Evolutionary conservation across 1,284 basidiomycete species (phyloP), one percentile per base, ranked within the genome.

Genomic region (Agroathelia rolfsii): DNA sequence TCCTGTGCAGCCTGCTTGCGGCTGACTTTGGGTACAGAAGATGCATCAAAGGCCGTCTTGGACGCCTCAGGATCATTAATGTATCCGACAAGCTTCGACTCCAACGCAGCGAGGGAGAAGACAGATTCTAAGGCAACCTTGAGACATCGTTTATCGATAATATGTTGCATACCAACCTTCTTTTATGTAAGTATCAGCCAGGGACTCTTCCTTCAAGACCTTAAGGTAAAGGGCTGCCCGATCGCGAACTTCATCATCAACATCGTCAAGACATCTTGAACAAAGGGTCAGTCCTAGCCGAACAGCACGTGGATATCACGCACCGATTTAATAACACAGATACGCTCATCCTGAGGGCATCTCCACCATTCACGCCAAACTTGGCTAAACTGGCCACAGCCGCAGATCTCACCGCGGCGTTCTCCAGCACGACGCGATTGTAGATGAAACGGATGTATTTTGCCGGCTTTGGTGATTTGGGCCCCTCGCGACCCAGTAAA

Each of bases 361-460:
- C 94, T 10, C 71, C 59, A 12, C 85, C 80, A 48, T 86, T 88
- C 32, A 95, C 78, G 39, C 95, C 95, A 50, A 99, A 98, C 62
- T 98, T 98, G 45, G 90, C 94, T 50, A 99, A 62, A 48, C 85
- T 88, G 17, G 86, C 72, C 4, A 98, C 94, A 13, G 95, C 95
- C 3, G 95, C 95, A 6, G 95, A 95, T 38, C 95, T 72, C 23
- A 99, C 95, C 32, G 95, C 94, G 9, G 95, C 92, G 49, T 98
- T 99, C 60, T 98, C 95, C 46, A 99, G 67, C 13, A 99, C 92
- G 23, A 99, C 95, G 22, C 95, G 89, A 62, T 99, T 99, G 64
- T 98, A 99, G 52, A 99, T 98, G 67, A 94, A 98, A 29, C 95
- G 85, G 52, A 99, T 98, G 59, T 94, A 98, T 62, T 97, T 98